Evolutionary conservation across 208 protist species (phyloP).

Genomic region (Ichthyophonus hoferi): DNA sequence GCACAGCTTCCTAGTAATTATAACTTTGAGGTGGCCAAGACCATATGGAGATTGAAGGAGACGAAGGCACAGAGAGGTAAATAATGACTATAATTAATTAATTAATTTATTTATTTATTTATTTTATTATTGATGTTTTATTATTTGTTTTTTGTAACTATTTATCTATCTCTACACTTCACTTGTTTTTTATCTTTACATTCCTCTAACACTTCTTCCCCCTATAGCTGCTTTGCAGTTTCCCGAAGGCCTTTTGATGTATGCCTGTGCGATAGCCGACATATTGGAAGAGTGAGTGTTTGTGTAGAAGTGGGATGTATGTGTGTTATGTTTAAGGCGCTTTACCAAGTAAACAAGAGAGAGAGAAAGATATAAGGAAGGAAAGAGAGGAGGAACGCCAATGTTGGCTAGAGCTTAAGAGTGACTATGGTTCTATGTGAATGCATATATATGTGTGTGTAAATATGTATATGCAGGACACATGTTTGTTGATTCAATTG

Average conservation of each 20-base stretch:
- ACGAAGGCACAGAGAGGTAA: conserved; percentile 60
- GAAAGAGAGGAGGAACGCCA: no score
- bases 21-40: conserved; percentile 97
- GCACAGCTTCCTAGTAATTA: conserved; percentile 86
- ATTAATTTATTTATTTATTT: no score
- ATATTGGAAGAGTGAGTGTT: conserved; percentile 78
- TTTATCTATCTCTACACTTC: background rate
- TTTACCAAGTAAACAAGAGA: no score
- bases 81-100: no score
- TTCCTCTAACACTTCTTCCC: background rate
- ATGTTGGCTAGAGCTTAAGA: no score
- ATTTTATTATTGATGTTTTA: background rate
- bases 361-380: no score
- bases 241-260: conserved; percentile 94
- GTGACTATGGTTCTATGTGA: no score
- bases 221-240: conserved; percentile 90
- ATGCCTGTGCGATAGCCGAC: conserved; percentile 88
- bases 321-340: no score
- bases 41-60: conserved; percentile 82
- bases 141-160: background rate
- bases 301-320: no score
- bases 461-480: no score
- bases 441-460: no score
- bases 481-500: no score
- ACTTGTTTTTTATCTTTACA: background rate